phyloP scores from a whole-genome alignment of 2,329 filamentous ascomycete genomes.

The Fusarium sp. region DNA sequence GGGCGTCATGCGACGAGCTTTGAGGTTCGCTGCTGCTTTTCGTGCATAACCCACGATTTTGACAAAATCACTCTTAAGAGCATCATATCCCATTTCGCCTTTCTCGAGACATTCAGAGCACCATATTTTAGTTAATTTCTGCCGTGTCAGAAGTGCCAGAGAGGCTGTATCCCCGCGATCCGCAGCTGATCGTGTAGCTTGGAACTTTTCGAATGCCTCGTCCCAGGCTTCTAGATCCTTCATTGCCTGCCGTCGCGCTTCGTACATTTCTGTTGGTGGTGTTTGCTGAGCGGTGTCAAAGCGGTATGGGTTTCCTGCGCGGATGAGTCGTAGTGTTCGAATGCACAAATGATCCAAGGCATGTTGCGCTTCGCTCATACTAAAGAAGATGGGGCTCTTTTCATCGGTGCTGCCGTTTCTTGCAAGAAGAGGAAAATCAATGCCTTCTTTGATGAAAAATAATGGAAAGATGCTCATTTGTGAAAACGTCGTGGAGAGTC shows the following conservation, averaged over 20 bases:
- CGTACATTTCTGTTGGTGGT: conserved; percentile 34
- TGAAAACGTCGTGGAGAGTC: conserved; percentile 57
- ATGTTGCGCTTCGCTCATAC: conserved; percentile 49
- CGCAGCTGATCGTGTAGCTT: background rate
- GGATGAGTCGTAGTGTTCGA: conserved; percentile 52
- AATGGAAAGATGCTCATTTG: conserved; percentile 59
- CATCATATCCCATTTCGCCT: conserved; percentile 56
- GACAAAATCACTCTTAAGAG: conserved; percentile 50
- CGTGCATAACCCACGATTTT: conserved; percentile 51
- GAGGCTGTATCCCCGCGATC: conserved; percentile 19
- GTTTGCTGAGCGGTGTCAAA: conserved; percentile 24
- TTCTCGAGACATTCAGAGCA: conserved; percentile 48
- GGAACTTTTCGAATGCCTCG: conserved; percentile 44
- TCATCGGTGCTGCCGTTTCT: background rate
- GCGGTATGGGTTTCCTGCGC: conserved; percentile 50
- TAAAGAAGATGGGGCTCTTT: conserved; percentile 22
- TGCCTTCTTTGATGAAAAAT: conserved; percentile 53
- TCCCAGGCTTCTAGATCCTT: conserved; percentile 52
- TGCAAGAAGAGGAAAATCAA: conserved; percentile 20
- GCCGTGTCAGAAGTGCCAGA: conserved; percentile 52
- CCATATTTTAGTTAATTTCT: conserved; percentile 55
- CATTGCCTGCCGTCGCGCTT: conserved; percentile 44
- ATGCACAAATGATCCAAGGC: conserved; percentile 50
- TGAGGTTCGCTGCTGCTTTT: conserved; percentile 20
- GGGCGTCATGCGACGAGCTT: background rate